Percentiles rank a stretch among this genome's conserved stretches.
phyloP scores from a whole-genome alignment of 805 yeast species.

The Maudiozyma bulderi region DNA sequence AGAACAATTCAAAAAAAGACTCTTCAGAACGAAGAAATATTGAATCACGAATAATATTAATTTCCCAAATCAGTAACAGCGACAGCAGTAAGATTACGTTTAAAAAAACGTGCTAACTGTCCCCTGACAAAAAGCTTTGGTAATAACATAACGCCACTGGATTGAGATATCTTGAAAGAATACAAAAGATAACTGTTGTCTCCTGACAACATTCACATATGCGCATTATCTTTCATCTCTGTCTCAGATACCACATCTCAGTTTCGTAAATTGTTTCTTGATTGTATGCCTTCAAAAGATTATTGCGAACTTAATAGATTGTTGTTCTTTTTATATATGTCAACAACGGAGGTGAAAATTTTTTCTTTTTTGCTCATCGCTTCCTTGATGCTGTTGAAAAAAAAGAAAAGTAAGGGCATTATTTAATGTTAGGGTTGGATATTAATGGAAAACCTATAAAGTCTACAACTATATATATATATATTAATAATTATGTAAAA shows the following conservation, averaged over 20 bases:
- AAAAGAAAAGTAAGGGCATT: too few relatives aligned
- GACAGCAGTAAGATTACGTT: not conserved
- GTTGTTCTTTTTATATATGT: too few relatives aligned
- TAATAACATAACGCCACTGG: not conserved
- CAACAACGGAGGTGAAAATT: not conserved
- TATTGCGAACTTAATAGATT: too few relatives aligned
- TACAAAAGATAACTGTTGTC: not conserved
- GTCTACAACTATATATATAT: too few relatives aligned
- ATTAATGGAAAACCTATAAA: too few relatives aligned
- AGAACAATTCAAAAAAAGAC: not conserved
- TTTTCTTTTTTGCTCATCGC: not conserved
- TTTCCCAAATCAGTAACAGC: slow-evolving; percentile 2
- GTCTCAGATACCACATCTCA: too few relatives aligned
- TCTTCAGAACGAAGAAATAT: slow-evolving; percentile 2
- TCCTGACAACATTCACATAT: not conserved
- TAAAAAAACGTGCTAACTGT: not conserved
- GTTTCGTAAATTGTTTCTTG: too few relatives aligned
- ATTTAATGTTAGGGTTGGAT: too few relatives aligned
- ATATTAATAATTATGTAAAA: not conserved
- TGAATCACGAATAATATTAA: slow-evolving; percentile 1
- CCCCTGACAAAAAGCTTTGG: slow-evolving; percentile 3
- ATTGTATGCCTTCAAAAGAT: too few relatives aligned
- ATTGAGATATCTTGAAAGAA: too few relatives aligned
- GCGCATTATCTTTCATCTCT: too few relatives aligned
- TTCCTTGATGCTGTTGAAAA: not conserved